Conservation (phyloP, 495 filamentous ascomycete species). For the Aspergillus heteromorphus region DNA sequence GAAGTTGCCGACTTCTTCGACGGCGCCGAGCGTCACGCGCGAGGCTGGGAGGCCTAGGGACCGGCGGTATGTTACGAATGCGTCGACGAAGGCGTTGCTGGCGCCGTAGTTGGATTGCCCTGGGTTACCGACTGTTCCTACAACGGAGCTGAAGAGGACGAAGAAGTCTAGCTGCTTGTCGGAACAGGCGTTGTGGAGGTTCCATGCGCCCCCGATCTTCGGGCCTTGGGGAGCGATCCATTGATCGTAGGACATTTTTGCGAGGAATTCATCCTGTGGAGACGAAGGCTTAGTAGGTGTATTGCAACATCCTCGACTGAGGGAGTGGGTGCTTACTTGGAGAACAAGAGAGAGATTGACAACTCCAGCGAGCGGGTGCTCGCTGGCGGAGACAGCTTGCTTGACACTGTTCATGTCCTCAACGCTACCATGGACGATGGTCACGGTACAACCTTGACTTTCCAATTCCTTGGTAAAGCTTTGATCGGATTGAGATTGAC, state of each 20-base stretch:
- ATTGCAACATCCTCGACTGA: not conserved
- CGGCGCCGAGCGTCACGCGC: conserved; percentile 24
- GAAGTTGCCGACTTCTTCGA: conserved; percentile 33
- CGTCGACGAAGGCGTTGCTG: conserved; percentile 31
- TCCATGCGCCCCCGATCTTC: conserved; percentile 45
- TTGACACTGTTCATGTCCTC: conserved; percentile 13
- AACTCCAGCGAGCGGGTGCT: conserved; percentile 24
- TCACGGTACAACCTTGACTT: conserved; percentile 17
- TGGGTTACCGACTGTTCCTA: conserved; percentile 24
- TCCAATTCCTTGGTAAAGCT: conserved; percentile 35
- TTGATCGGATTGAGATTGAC: not conserved
- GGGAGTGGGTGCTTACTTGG: not conserved
- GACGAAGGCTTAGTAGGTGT: not conserved
- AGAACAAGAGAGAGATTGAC: conserved; percentile 35
- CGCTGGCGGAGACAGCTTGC: conserved; percentile 3
- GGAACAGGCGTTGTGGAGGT: conserved; percentile 49
- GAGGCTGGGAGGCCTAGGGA: conserved; percentile 22
- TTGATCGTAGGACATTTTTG: conserved; percentile 38
- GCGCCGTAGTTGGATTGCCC: conserved; percentile 33
- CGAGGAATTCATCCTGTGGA: conserved; percentile 22
- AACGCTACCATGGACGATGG: conserved; percentile 21
- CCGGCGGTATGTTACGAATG: conserved; percentile 27
- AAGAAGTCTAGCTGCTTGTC: conserved; percentile 44
- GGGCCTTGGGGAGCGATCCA: conserved; percentile 31
- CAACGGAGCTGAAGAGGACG: conserved; percentile 35